Conservation (phyloP, 1,284 basidiomycete species). For the Cystobasidiaceae sp. region DNA sequence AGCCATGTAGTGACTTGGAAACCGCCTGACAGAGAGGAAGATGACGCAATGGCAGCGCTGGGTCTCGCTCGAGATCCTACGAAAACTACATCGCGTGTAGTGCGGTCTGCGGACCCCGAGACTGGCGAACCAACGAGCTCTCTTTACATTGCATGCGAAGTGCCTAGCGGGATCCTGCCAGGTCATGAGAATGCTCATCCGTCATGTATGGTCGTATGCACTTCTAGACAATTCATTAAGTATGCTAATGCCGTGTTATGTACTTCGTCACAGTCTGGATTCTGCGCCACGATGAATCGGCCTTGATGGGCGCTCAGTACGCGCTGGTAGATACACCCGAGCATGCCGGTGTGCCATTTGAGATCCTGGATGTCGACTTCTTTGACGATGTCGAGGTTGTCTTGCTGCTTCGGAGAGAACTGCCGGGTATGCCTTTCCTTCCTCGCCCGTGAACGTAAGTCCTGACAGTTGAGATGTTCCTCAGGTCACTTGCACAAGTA, state of each 20-base stretch:
- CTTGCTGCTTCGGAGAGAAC: constrained; percentile 14
- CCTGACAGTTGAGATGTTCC: no score
- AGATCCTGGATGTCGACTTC: constrained; percentile 30
- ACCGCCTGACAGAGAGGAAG: constrained; percentile 13
- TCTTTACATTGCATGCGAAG: constrained; percentile 24
- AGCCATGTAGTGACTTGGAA: constrained; percentile 6
- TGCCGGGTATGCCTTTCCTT: no score
- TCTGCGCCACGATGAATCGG: neutral
- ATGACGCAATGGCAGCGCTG: constrained; percentile 21
- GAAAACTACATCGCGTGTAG: constrained; percentile 19
- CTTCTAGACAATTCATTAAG: neutral
- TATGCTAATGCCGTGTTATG: no score
- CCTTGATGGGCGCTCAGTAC: neutral
- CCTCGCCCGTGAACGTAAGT: neutral
- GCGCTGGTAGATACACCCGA: neutral
- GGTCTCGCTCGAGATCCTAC: constrained; percentile 28
- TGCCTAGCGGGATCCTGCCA: constrained; percentile 6
- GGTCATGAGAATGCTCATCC: neutral
- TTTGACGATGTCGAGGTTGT: constrained; percentile 31
- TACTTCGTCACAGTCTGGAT: constrained; percentile 9
- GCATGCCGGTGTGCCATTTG: neutral
- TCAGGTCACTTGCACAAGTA: neutral
- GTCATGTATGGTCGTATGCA: neutral
- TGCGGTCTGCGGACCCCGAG: neutral
- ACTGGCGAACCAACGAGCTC: neutral